Conservation (phyloP, 1,139 yeast genomes). For the Oligophagozyma castellii region DNA sequence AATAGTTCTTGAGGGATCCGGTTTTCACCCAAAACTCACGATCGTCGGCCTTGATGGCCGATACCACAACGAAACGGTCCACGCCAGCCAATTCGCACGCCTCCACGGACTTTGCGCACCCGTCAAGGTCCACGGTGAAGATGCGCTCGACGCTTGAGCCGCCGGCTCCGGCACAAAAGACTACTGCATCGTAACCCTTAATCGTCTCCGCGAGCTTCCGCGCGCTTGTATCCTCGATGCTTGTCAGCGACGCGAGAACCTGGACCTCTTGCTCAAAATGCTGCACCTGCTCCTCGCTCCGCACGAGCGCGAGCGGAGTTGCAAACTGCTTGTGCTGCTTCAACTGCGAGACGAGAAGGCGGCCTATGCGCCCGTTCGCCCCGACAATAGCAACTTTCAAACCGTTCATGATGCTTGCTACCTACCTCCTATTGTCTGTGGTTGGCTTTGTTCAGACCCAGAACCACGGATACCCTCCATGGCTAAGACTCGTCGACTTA, state of each 20-base stretch:
- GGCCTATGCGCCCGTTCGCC: slow-evolving; percentile 50
- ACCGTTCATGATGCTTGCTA: too few relatives aligned
- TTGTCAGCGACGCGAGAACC: slow-evolving; percentile 27
- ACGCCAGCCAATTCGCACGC: slow-evolving; percentile 37
- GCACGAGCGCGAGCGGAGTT: slow-evolving; percentile 36
- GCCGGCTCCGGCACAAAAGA: slow-evolving; percentile 53
- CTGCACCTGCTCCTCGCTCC: slow-evolving; percentile 33
- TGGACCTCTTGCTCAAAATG: slow-evolving; percentile 27
- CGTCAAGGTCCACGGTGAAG: slow-evolving; percentile 46
- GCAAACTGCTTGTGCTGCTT: slow-evolving; percentile 6
- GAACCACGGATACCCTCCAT: too few relatives aligned
- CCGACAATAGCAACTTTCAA: slow-evolving; percentile 38
- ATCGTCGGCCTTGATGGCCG: slow-evolving; percentile 42
- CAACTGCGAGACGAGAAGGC: slow-evolving; percentile 26
- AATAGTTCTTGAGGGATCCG: slow-evolving; percentile 27
- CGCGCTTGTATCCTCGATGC: slow-evolving; percentile 28
- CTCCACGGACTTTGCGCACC: slow-evolving; percentile 44
- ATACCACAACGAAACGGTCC: slow-evolving; percentile 38
- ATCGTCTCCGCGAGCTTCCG: slow-evolving; percentile 28
- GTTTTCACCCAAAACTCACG: slow-evolving; percentile 30
- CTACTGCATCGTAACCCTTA: slow-evolving; percentile 41
- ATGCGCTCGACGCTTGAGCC: slow-evolving; percentile 37
- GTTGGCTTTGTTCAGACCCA: too few relatives aligned
- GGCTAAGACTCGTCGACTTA: too few relatives aligned
- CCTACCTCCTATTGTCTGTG: too few relatives aligned